These are phyloP conservation scores for Ganoderma multipileum DNA, from an alignment of 1,284 basidiomycete species.

Conservation along the genomic window DNA sequence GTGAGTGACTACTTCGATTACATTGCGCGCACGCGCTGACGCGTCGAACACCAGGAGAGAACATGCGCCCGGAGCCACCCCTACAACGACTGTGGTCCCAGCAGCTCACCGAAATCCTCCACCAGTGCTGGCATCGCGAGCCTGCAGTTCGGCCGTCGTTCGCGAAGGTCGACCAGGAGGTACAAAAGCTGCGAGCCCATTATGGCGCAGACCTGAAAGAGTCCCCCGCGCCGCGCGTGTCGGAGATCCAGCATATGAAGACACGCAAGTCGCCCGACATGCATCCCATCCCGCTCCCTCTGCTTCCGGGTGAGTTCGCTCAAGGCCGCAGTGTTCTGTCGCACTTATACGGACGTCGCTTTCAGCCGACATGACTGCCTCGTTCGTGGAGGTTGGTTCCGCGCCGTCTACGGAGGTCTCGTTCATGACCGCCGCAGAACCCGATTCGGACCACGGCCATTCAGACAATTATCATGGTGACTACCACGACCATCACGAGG, in stretches of 20 bases:
- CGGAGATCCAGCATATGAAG: slow-evolving; percentile 30
- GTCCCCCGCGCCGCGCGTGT: slow-evolving; percentile 29
- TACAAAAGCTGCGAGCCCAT: slow-evolving; percentile 46
- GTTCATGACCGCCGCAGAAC: slow-evolving; percentile 30
- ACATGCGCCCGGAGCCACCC: slow-evolving; percentile 61
- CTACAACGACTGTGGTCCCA: slow-evolving; percentile 35
- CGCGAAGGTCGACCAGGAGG: slow-evolving; percentile 46
- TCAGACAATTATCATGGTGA: slow-evolving; percentile 9
- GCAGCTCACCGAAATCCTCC: slow-evolving; percentile 48
- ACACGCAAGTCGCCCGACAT: slow-evolving; percentile 44
- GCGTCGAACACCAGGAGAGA: slow-evolving; percentile 50
- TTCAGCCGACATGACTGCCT: slow-evolving; percentile 33
- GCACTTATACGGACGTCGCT: not conserved
- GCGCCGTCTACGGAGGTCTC: slow-evolving; percentile 31
- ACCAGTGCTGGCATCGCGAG: slow-evolving; percentile 56
- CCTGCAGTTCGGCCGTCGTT: slow-evolving; percentile 57
- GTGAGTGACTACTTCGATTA: slow-evolving; percentile 46
- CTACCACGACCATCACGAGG: slow-evolving; percentile 6
- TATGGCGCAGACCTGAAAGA: slow-evolving; percentile 40
- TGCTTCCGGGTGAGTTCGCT: slow-evolving; percentile 36
- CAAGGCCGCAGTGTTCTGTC: not conserved
- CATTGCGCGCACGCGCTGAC: slow-evolving; percentile 5
- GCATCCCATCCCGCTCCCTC: slow-evolving; percentile 44
- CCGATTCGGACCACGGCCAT: slow-evolving; percentile 3
- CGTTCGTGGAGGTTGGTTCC: slow-evolving; percentile 30